A percentile compares a stretch with the other conserved stretches of the same genome.
These are phyloP conservation scores for Vanrija pseudolonga DNA, from an alignment of 1,284 basidiomycete genomes.

Conservation along the genomic window DNA sequence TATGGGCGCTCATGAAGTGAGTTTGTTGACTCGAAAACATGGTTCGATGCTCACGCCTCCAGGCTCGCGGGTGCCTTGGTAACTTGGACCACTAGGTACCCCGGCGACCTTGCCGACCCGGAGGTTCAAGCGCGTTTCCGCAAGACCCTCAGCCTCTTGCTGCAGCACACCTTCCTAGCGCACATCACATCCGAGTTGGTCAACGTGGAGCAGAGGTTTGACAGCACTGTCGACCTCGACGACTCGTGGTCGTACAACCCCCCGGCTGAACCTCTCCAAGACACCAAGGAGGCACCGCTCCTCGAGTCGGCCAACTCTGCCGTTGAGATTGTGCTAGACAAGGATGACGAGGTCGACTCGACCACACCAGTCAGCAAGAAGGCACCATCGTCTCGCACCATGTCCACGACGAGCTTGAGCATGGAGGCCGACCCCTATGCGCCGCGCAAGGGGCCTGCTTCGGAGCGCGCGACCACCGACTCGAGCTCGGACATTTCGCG, in stretches of 20 bases:
- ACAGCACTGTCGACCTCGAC: constrained; percentile 33
- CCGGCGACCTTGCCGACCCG: constrained; percentile 38
- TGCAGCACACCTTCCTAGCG: constrained; percentile 40
- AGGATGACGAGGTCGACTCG: constrained; percentile 25
- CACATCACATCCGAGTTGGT: constrained; percentile 42
- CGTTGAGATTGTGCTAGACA: constrained; percentile 1
- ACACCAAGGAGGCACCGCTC: constrained; percentile 1
- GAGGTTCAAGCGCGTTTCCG: constrained; percentile 27
- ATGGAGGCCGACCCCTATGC: constrained; percentile 3
- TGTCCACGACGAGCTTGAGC: constrained; percentile 19
- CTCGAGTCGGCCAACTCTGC: neutral
- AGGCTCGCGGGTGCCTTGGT: constrained; percentile 43
- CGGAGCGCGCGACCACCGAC: constrained; percentile 2
- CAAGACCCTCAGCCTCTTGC: constrained; percentile 30
- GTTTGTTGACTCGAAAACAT: constrained; percentile 5
- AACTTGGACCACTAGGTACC: constrained; percentile 43
- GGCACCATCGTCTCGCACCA: constrained; percentile 4
- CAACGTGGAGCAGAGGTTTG: constrained; percentile 25
- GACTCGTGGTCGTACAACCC: constrained; percentile 35
- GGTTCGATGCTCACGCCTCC: neutral
- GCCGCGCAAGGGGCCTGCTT: neutral
- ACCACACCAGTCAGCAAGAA: neutral
- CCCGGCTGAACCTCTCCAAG: neutral
- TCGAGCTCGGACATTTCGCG: constrained; percentile 13
- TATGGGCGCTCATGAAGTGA: constrained; percentile 45